Evolutionary conservation across 2,329 filamentous ascomycete species (phyloP).

Genomic region (Alternaria solani): DNA sequence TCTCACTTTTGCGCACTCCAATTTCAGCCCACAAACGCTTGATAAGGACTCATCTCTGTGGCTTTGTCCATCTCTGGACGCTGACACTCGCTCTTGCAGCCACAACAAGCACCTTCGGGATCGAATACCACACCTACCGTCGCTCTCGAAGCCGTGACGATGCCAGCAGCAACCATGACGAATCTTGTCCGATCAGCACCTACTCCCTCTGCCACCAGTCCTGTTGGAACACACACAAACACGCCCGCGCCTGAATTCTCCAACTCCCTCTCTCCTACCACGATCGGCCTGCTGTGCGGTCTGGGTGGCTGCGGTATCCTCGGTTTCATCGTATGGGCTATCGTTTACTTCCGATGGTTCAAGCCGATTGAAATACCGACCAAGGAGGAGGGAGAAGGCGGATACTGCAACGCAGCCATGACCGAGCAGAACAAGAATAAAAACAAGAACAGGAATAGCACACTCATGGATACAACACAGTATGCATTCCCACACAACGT

Average conservation of each 20-base stretch:
- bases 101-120: not conserved
- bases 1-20: not conserved
- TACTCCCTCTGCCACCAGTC: not conserved
- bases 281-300: not conserved
- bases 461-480: not conserved
- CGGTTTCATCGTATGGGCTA: not conserved
- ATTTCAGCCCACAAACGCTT: not conserved
- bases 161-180: not conserved
- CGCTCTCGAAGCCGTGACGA: not conserved
- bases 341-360: not conserved
- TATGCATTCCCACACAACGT: not conserved
- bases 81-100: not conserved
- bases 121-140: not conserved
- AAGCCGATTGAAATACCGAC: not conserved
- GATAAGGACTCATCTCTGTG: not conserved
- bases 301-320: not conserved
- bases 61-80: not conserved
- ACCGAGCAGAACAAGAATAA: not conserved
- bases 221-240: not conserved
- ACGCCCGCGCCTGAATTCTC: not conserved
- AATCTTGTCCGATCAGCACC: not conserved
- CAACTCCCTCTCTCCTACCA: not conserved
- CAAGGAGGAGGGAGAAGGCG: not conserved
- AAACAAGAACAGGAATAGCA: not conserved
- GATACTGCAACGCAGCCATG: not conserved